Base-by-base conservation (phyloP, 257 asterid genomes). In the Solanum corneliomulleri region DNA sequence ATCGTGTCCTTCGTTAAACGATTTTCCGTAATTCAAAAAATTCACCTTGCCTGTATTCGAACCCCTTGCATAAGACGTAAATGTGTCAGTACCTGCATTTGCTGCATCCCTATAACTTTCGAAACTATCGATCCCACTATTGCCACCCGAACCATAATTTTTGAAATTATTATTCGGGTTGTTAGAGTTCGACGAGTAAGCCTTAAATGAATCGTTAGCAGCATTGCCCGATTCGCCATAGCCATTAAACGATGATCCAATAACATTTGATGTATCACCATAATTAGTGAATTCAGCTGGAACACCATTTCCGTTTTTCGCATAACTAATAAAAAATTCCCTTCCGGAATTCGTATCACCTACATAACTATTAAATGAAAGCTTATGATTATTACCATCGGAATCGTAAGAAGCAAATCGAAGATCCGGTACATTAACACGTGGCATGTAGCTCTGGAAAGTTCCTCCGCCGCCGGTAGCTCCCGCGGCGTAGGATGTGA, bases 371-470 rank as follows among this genome's bases (percentile, higher is more conserved):
- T 91, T 16, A 56, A 96, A 96, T 1, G 95, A 66, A 42, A 92
- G 95, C 13, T 88, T 88, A 49, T 95, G 99, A 15, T 91, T 91
- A 82, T 93, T 95, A 1, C 89, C 94, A 3, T 92, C 92, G 0
- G 98, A 92, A 49, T 93, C 95, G 74, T 96, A 96, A 2, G 98
- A 92, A 11, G 93, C 16, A 91, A 96, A 96, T 0, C 87, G 93
- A 29, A 94, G 96, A 86, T 95, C 94, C 0, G 98, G 99, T 7
- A 95, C 98, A 52, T 96, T 95, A 23, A 94, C 98, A 1, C 95
- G 89, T 3, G 95, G 89, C 93, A 93, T 78, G 80, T 96, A 96
- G 85, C 18, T 86, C 41, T 90, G 91, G 93, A 96, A 96, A 27
- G 88, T 93, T 3, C 98, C 98, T 3, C 89, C 88, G 4, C 98